Percentiles rank a stretch among this genome's conserved stretches.
These are phyloP conservation scores for Cetradonia linearis DNA, from an alignment of 495 filamentous ascomycete species.

Conservation along the genomic window DNA sequence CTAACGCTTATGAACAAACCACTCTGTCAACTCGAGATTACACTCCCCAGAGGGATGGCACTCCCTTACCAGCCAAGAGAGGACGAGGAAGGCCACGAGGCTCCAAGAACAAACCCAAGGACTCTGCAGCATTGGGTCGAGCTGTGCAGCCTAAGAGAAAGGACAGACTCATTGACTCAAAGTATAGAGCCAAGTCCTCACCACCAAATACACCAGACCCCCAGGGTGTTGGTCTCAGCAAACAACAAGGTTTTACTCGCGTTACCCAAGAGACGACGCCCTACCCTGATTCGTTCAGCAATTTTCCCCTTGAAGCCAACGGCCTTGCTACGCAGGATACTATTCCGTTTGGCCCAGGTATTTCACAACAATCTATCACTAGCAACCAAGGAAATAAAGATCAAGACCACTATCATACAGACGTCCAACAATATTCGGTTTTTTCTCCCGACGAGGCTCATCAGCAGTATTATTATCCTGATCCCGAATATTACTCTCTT, in stretches of 20 bases:
- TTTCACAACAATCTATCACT: not conserved
- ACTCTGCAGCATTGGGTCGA: not conserved
- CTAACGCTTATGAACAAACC: not conserved
- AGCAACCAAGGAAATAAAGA: not conserved
- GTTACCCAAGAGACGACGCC: too few relatives aligned
- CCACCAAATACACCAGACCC: not conserved
- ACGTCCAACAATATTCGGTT: not conserved
- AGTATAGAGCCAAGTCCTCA: not conserved
- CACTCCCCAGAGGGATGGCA: not conserved
- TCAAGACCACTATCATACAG: not conserved
- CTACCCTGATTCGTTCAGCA: too few relatives aligned
- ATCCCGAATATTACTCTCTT: not conserved
- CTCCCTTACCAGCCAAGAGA: not conserved
- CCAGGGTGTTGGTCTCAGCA: not conserved
- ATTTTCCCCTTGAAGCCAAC: too few relatives aligned
- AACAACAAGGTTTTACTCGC: not conserved
- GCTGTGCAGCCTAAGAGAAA: not conserved
- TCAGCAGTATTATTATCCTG: not conserved
- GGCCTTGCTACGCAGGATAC: too few relatives aligned
- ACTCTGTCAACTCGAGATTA: not conserved
- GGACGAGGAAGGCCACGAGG: slow-evolving; percentile 9
- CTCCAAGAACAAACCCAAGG: slow-evolving; percentile 11
- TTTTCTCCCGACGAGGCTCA: not conserved
- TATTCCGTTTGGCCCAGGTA: not conserved
- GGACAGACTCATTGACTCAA: not conserved